phyloP scores from a whole-genome alignment of 768 basidiomycete genomes.

The Xanthoconium purpureum region DNA sequence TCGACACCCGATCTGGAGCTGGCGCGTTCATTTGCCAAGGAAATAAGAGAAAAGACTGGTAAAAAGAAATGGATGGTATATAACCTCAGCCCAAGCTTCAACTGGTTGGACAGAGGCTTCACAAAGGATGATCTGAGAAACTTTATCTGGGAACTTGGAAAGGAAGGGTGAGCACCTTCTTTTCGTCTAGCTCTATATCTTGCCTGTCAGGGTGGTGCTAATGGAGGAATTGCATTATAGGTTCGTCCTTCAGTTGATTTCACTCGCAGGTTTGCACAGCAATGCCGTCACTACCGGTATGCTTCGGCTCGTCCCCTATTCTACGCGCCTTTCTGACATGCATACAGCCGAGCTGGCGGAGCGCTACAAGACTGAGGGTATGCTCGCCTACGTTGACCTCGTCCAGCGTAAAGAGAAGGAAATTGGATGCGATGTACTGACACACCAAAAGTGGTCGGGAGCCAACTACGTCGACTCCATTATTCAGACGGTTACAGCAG shows the following conservation, averaged over 20 bases:
- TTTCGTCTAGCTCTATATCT: background rate
- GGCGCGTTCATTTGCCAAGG: constrained; percentile 73
- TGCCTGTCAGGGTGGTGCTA: background rate
- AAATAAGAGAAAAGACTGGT: constrained; percentile 69
- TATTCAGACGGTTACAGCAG: constrained; percentile 77
- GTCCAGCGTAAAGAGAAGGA: constrained; percentile 87
- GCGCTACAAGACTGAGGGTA: constrained; percentile 81
- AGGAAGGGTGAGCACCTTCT: constrained; percentile 61
- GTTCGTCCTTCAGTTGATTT: constrained; percentile 86
- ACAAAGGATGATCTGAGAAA: constrained; percentile 71
- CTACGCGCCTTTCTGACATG: constrained; percentile 3
- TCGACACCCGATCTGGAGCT: constrained; percentile 81
- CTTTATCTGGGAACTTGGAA: constrained; percentile 87
- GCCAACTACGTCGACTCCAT: constrained; percentile 90
- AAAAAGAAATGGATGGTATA: constrained; percentile 77
- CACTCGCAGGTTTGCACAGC: constrained; percentile 86
- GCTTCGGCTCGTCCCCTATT: constrained; percentile 12
- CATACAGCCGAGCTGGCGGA: constrained; percentile 69
- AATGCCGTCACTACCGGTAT: constrained; percentile 74
- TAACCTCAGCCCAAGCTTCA: constrained; percentile 92
- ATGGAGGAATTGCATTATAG: constrained; percentile 35
- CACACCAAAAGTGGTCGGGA: constrained; percentile 96
- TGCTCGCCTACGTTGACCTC: constrained; percentile 89
- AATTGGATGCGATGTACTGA: constrained; percentile 85
- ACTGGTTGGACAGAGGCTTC: constrained; percentile 85